Conservation (phyloP, 2,329 filamentous ascomycete genomes). For the Cadophora sp. region DNA sequence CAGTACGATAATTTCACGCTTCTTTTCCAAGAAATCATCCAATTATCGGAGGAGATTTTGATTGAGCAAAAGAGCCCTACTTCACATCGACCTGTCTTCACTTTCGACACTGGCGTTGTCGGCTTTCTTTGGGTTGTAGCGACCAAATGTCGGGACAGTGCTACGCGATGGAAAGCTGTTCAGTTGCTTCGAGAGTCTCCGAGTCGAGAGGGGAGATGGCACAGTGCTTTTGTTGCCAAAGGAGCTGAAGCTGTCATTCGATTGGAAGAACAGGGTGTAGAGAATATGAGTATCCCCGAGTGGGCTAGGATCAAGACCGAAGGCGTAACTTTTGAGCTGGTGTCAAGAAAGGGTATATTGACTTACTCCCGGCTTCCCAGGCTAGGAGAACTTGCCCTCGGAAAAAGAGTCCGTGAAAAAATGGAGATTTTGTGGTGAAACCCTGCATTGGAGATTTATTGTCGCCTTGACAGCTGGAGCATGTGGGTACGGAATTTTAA, state of each 20-base stretch:
- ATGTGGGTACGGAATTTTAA: too few species aligned
- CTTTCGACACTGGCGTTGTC: constrained; percentile 18
- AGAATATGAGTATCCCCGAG: constrained; percentile 11
- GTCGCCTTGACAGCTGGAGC: too few species aligned
- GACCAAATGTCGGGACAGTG: constrained; percentile 18
- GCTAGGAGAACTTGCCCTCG: not conserved
- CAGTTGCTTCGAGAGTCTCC: constrained; percentile 4
- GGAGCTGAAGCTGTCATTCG: constrained; percentile 11
- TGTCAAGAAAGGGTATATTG: constrained; percentile 8
- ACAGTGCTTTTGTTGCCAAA: constrained; percentile 17
- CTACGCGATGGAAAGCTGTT: constrained; percentile 14
- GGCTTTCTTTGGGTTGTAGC: constrained; percentile 15
- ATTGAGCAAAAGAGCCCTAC: not conserved
- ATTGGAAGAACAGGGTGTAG: constrained; percentile 11
- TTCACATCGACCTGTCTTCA: constrained; percentile 6
- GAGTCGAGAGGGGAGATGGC: constrained; percentile 22
- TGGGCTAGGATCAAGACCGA: constrained; percentile 15
- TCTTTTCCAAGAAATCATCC: constrained; percentile 3
- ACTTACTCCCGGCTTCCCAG: constrained; percentile 8
- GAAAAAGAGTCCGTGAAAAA: not conserved
- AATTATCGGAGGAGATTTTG: not conserved
- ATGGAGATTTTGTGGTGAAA: not conserved
- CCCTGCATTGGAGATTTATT: too few species aligned
- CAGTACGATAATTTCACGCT: constrained; percentile 17
- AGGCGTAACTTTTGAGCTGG: constrained; percentile 7